phyloP scores from a whole-genome alignment of 2,329 filamentous ascomycete species.

The Alternaria atra region DNA sequence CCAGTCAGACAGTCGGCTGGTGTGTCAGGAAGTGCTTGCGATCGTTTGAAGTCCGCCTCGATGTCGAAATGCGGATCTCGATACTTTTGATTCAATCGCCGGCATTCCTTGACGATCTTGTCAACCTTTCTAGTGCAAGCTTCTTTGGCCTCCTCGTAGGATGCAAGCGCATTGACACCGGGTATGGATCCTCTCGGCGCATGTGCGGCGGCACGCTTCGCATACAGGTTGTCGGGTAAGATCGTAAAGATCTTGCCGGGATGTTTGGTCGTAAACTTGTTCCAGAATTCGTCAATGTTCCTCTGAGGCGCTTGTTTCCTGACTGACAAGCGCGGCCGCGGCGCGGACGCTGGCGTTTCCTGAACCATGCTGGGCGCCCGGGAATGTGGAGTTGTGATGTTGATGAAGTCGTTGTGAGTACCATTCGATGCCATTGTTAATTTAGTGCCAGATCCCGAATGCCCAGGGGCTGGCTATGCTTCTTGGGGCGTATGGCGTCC shows the following conservation, averaged over 20 bases:
- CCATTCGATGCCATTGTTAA: slow-evolving; percentile 49
- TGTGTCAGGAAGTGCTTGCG: slow-evolving; percentile 41
- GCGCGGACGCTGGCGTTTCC: slow-evolving; percentile 27
- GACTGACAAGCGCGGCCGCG: slow-evolving; percentile 35
- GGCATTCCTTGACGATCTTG: slow-evolving; percentile 70
- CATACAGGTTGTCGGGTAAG: slow-evolving; percentile 73
- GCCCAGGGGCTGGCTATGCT: slow-evolving; percentile 28
- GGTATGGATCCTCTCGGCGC: slow-evolving; percentile 63
- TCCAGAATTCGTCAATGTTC: slow-evolving; percentile 76
- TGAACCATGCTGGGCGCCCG: slow-evolving; percentile 48
- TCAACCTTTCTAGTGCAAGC: slow-evolving; percentile 71
- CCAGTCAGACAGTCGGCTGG: slow-evolving; percentile 62
- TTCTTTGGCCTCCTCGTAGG: slow-evolving; percentile 75
- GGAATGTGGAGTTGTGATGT: slow-evolving; percentile 48
- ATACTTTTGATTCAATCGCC: slow-evolving; percentile 84
- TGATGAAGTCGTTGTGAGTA: slow-evolving; percentile 49
- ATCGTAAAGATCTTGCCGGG: slow-evolving; percentile 78
- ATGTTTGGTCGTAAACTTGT: slow-evolving; percentile 71
- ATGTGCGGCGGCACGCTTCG: slow-evolving; percentile 66
- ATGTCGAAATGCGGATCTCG: slow-evolving; percentile 88
- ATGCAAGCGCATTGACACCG: slow-evolving; percentile 70
- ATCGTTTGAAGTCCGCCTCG: slow-evolving; percentile 74
- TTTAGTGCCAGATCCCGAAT: slow-evolving; percentile 20
- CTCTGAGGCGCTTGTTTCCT: slow-evolving; percentile 70
- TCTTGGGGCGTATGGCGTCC: slow-evolving; percentile 30